Conservation (phyloP, 1,139 yeast species). For the Lodderomyces parapsilosis region DNA sequence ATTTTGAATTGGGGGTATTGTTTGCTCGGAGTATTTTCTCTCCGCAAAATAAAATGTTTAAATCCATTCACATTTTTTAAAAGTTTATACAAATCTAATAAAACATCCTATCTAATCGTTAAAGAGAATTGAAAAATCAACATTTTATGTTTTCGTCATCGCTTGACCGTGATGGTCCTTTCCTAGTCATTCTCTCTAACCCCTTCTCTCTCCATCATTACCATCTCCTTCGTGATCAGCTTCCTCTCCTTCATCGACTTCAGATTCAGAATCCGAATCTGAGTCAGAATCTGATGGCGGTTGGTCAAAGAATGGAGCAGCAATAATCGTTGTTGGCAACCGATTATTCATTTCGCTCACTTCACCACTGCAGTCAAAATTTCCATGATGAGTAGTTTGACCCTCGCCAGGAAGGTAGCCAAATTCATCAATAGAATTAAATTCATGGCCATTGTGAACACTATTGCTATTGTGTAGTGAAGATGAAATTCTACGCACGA, state of each 20-base stretch:
- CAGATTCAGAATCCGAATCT: conserved; percentile 3
- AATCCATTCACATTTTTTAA: neutral
- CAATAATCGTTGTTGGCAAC: conserved; percentile 21
- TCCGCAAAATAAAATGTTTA: neutral
- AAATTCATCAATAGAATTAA: neutral
- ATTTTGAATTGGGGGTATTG: too few species aligned
- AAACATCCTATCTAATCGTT: neutral
- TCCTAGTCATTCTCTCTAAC: neutral
- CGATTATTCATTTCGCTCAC: conserved; percentile 7
- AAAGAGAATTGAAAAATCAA: neutral
- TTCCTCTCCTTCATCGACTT: neutral
- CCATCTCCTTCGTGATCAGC: conserved; percentile 2
- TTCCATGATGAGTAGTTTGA: neutral
- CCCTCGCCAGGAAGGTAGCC: conserved; percentile 2
- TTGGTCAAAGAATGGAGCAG: conserved; percentile 39
- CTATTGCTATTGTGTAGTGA: neutral
- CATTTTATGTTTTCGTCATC: neutral
- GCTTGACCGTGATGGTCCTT: neutral
- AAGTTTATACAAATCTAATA: neutral
- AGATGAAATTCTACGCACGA: conserved; percentile 7
- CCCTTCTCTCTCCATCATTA: neutral
- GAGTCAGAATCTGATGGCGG: conserved; percentile 41
- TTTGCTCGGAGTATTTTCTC: neutral
- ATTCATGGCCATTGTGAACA: neutral
- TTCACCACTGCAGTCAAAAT: neutral